Evolutionary conservation across 2,329 filamentous ascomycete species (phyloP).

Genomic region (Colletotrichum sp.): DNA sequence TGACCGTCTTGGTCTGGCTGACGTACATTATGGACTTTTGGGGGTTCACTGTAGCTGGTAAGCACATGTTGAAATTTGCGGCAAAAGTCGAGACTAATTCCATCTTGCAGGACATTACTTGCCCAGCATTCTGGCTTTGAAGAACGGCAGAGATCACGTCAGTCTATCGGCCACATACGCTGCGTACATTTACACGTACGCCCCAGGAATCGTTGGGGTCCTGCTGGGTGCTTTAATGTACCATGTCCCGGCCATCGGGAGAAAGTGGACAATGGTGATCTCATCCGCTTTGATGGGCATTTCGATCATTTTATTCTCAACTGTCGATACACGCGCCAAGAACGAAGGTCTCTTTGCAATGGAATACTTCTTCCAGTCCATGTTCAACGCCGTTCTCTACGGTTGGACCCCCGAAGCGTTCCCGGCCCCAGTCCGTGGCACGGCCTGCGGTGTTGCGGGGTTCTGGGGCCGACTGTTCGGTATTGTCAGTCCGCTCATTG

Average conservation of each 20-base stretch:
- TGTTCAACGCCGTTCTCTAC: slow-evolving; percentile 25
- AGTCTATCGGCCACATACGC: slow-evolving; percentile 53
- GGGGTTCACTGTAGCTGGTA: slow-evolving; percentile 42
- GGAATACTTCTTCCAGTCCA: slow-evolving; percentile 34
- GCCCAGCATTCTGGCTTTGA: slow-evolving; percentile 54
- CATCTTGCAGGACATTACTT: slow-evolving; percentile 40
- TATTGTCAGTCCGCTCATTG: slow-evolving; percentile 62
- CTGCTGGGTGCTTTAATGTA: slow-evolving; percentile 52
- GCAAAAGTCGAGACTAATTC: not conserved
- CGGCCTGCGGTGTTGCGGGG: slow-evolving; percentile 58
- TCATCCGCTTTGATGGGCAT: slow-evolving; percentile 29
- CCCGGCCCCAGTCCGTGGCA: slow-evolving; percentile 54
- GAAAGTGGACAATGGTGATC: slow-evolving; percentile 30
- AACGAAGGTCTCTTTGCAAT: slow-evolving; percentile 32
- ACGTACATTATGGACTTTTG: slow-evolving; percentile 44
- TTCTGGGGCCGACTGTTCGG: slow-evolving; percentile 65
- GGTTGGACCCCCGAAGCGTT: slow-evolving; percentile 23
- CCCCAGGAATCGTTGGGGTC: slow-evolving; percentile 56
- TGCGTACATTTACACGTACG: slow-evolving; percentile 59
- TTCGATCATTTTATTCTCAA: slow-evolving; percentile 29
- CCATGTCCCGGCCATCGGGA: slow-evolving; percentile 38
- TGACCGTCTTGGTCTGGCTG: slow-evolving; percentile 40
- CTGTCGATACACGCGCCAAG: slow-evolving; percentile 27
- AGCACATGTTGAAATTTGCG: not conserved
- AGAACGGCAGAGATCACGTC: slow-evolving; percentile 50